Evolutionary conservation across 768 basidiomycete species (phyloP).

Genomic region (Mycena chlorophos): DNA sequence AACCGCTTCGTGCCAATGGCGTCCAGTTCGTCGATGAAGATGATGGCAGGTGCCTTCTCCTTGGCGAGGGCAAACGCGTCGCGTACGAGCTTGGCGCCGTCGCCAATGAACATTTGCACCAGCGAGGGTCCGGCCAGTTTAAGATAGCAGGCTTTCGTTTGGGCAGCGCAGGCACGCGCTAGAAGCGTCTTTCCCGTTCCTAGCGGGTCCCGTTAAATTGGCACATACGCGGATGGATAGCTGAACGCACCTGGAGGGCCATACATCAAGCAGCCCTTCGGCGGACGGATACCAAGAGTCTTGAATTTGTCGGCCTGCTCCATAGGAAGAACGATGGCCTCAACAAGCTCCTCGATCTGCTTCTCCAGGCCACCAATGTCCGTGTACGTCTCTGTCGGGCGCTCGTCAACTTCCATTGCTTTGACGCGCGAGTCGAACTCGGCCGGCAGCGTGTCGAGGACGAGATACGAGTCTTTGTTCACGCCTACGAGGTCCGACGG

Average conservation of each 20-base stretch:
- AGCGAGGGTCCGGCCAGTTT: constrained; percentile 97
- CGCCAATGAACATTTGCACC: constrained; percentile 99
- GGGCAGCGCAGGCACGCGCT: constrained; percentile 96
- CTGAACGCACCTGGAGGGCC: constrained; percentile 82
- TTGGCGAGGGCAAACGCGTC: constrained; percentile 98
- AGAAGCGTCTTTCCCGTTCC: constrained; percentile 97
- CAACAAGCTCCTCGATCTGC: constrained; percentile 97
- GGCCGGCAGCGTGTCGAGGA: constrained; percentile 91
- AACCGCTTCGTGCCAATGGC: constrained; percentile 99
- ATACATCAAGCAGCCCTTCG: constrained; percentile 98
- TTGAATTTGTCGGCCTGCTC: constrained; percentile 99
- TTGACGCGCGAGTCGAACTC: constrained; percentile 99
- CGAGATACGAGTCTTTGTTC: constrained; percentile 98
- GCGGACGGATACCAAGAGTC: constrained; percentile 94
- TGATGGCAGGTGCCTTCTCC: constrained; percentile 98
- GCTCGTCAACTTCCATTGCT: constrained; percentile 99
- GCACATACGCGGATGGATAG: background rate
- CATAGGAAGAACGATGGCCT: constrained; percentile 98
- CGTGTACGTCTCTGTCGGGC: constrained; percentile 95
- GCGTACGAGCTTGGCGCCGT: constrained; percentile 97
- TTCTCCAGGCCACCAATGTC: constrained; percentile 98
- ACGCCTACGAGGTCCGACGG: constrained; percentile 97
- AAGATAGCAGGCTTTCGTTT: constrained; percentile 96
- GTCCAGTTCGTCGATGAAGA: constrained; percentile 97
- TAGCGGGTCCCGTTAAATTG: constrained; percentile 23